These are phyloP conservation scores for Obelidium mucronatum DNA, from an alignment of 192 early-diverging fungal genomes.

Conservation along the genomic window DNA sequence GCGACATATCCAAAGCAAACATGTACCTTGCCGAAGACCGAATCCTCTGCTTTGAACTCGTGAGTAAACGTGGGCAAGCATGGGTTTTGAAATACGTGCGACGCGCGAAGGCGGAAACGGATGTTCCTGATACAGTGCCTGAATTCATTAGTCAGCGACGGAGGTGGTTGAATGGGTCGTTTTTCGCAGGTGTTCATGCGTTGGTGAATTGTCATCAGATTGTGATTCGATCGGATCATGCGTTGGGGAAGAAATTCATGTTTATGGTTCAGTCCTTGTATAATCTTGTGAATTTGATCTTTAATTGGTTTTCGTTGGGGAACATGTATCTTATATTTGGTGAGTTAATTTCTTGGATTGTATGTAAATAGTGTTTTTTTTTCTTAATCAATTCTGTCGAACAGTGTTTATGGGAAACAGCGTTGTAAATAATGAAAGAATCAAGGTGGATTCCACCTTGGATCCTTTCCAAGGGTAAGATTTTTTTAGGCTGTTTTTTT, in stretches of 20 bases:
- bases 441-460: slow-evolving; percentile 23
- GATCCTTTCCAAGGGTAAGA: slow-evolving; percentile 72
- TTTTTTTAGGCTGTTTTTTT: too few relatives aligned
- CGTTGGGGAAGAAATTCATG: slow-evolving; percentile 61
- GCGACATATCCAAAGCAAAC: slow-evolving; percentile 73
- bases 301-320: slow-evolving; percentile 79
- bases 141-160: slow-evolving; percentile 65
- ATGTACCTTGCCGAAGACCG: slow-evolving; percentile 80
- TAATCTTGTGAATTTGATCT: slow-evolving; percentile 71
- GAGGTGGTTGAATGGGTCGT: slow-evolving; percentile 86
- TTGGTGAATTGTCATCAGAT: slow-evolving; percentile 73
- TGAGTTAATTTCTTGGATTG: slow-evolving; percentile 12
- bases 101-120: slow-evolving; percentile 78
- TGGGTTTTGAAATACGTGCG: slow-evolving; percentile 78
- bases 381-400: too few relatives aligned
- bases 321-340: slow-evolving; percentile 69
- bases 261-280: slow-evolving; percentile 74
- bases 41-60: slow-evolving; percentile 85
- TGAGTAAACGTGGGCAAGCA: slow-evolving; percentile 74
- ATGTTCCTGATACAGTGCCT: slow-evolving; percentile 77
- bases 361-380: not conserved
- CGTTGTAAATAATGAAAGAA: slow-evolving; percentile 35
- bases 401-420: slow-evolving; percentile 46
- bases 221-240: slow-evolving; percentile 70
- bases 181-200: slow-evolving; percentile 82